Evolutionary conservation across 106 monocot genomes (phyloP), one percentile per base, ranked within the genome.

Genomic region (Dendrobium nobile): DNA sequence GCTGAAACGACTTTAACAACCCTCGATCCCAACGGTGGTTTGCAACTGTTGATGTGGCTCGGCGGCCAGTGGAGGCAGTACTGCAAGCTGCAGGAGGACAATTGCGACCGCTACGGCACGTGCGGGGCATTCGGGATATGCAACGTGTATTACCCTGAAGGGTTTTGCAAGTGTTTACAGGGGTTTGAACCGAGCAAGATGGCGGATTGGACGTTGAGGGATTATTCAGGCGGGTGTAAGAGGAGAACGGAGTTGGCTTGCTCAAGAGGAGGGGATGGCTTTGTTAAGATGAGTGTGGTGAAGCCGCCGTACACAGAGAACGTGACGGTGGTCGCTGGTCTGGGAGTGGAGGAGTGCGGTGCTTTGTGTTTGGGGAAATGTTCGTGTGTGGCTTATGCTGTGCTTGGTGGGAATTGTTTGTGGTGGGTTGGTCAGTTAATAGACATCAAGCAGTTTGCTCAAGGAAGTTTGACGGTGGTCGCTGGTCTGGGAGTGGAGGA

Each of bases 111-210:
- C 26, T 76, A 76, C 48, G 47, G 51, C 76, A 48, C 48, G n/a
- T 76, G 76, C 76, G 76, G 76, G 76, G 24, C 48, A 22, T 76
- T 76, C 27, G 76, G 76, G 17, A 48, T 76, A 11, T 76, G 76
- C 76, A 76, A 48, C 76, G 48, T 76, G 48, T 51, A 76, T 16
- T 47, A 76, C 41, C 47, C 82, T 0, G 48, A 80, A 28, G 42
- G 28, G 1, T 67, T 87, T 0, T 90, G 87, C 72, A 70, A 67
- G 51, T 90, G 90, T 41, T 41, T 84, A 51, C 75, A 44, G 4
- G 90, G 90, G 16, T 90, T 90, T 42, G 33, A 51, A 72, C 90
- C 90, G 27, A 77, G 24, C 31, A 31, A n/a, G 6, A 27, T 68
- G 47, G 1, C 20, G 48, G 75, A 48, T 10, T 77, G 77, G 77